Evolutionary conservation across 176 grass and related monocot species (phyloP).

Genomic region (Bonia amplexicaulis): DNA sequence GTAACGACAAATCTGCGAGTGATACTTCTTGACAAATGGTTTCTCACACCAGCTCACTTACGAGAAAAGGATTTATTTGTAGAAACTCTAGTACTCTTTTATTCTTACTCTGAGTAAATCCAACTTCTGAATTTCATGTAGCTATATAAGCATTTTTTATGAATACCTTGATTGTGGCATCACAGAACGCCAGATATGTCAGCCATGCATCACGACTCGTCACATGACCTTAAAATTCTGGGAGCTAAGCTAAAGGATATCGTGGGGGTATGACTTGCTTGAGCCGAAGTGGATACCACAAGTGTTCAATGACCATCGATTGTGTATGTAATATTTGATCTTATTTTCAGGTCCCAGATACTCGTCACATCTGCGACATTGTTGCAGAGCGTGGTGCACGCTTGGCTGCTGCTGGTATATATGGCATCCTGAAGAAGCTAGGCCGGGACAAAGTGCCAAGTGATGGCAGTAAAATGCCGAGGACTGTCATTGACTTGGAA

Average conservation of each 20-base stretch:
- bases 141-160: neutral
- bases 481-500: slow-evolving; percentile 73
- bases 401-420: slow-evolving; percentile 75
- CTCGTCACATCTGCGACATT: slow-evolving; percentile 72
- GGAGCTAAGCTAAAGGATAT: slow-evolving; percentile 81
- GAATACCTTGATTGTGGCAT: slow-evolving; percentile 1
- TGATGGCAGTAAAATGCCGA: slow-evolving; percentile 28
- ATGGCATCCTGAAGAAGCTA: slow-evolving; percentile 77
- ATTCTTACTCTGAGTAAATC: slow-evolving; percentile 12
- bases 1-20: neutral
- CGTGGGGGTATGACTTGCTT: slow-evolving; percentile 56
- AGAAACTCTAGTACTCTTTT: neutral
- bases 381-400: slow-evolving; percentile 75
- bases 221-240: slow-evolving; percentile 71
- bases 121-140: neutral
- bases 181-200: slow-evolving; percentile 87
- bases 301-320: neutral
- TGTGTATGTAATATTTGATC: slow-evolving; percentile 21
- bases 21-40: neutral
- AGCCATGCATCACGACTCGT: slow-evolving; percentile 89
- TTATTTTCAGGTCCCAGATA: slow-evolving; percentile 53
- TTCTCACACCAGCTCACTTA: neutral
- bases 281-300: neutral
- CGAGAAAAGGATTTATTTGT: neutral
- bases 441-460: slow-evolving; percentile 44